These are phyloP conservation scores for Pseudotsuga menziesii DNA, from an alignment of 75 land plant species.

Conservation along the genomic window DNA sequence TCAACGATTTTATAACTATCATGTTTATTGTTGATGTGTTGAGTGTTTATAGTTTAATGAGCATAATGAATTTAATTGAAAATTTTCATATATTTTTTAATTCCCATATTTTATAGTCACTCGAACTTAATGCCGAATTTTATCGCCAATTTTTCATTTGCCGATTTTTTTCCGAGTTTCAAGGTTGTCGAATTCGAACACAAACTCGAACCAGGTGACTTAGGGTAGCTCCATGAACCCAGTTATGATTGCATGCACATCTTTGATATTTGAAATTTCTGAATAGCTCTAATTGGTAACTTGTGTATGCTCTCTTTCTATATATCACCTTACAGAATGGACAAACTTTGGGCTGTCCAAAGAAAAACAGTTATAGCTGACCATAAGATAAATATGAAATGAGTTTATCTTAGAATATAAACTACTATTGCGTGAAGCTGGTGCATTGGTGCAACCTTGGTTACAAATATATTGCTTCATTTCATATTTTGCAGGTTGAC, in stretches of 20 bases:
- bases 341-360: background rate
- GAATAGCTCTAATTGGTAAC: background rate
- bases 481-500: conserved; percentile 52
- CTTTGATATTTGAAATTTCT: background rate
- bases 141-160: too few relatives aligned
- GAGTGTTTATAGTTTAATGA: too few relatives aligned
- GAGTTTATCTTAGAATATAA: background rate
- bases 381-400: background rate
- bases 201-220: too few relatives aligned
- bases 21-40: too few relatives aligned
- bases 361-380: background rate
- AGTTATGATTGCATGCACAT: background rate
- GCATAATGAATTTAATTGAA: too few relatives aligned
- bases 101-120: too few relatives aligned
- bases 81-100: too few relatives aligned
- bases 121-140: too few relatives aligned
- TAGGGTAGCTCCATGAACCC: background rate
- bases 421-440: conserved; percentile 5
- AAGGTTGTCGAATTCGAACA: too few relatives aligned
- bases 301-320: background rate
- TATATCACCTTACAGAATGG: too few relatives aligned
- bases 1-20: too few relatives aligned
- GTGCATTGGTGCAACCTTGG: conserved; percentile 7
- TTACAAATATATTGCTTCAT: background rate
- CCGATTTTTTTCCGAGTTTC: too few relatives aligned